Evolutionary conservation across 2,329 filamentous ascomycete species (phyloP), one percentile per base, ranked within the genome.

Genomic region (Cercospora sesami): DNA sequence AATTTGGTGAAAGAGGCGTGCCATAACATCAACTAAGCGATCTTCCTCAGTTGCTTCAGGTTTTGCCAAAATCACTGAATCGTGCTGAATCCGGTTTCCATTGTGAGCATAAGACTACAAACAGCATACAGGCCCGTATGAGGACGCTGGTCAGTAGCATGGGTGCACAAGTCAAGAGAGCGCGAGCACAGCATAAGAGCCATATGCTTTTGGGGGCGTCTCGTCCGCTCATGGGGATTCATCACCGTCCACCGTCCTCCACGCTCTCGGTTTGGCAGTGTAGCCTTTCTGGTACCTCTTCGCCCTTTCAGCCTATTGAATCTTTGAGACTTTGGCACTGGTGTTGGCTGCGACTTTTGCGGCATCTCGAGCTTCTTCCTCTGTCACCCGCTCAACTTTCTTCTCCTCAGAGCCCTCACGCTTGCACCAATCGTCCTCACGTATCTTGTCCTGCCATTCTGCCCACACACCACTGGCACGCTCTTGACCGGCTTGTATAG

Each of bases 401-500:
- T 36, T 16, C n/a, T 21, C 53, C 18, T 45, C 53, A 26, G n/a
- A 36, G 55, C 16, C n/a, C 55, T 59, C 28, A n/a, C 23, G 33
- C 63, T 65, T 53, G 58, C 86, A 86, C 85, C 86, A 89, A 71
- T 84, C 86, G 65, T 81, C 75, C 74, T 89, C 85, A 14, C 83
- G 83, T 67, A 87, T 83, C 57, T 79, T 76, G 57, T 83, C 83
- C 75, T 87, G 85, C 78, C 84, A 87, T 5, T 79, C 78, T 71
- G 90, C 86, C 69, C 86, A 90, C 6, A 81, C 80, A 0, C 88
- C 88, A 0, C 79, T 78, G 1, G 80, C 80, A 10, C 87, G 81
- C 68, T 85, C 81, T 61, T 81, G 73, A 61, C 83, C 82, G 1
- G 88, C 88, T 70, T 81, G 76, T 36, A 81, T 78, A 14, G 88